Conservation (phyloP, 257 asterid genomes). For the Nicotiana noctiflora region DNA sequence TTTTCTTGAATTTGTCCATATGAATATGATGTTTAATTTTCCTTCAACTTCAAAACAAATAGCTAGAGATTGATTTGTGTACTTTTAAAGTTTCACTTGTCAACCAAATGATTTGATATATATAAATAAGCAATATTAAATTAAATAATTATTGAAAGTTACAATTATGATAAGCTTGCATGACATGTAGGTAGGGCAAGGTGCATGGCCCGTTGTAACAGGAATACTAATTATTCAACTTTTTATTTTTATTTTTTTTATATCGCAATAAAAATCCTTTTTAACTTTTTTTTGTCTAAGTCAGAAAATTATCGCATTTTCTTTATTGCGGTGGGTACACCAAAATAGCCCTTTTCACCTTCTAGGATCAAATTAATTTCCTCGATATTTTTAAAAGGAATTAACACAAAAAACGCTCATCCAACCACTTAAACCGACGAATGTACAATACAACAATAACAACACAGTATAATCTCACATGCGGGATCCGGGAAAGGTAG, state of each 20-base stretch:
- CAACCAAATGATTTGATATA: constrained; percentile 5
- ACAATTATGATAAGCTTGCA: background rate
- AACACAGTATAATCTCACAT: no score
- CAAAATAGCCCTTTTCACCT: background rate
- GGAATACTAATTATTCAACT: background rate
- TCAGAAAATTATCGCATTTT: background rate
- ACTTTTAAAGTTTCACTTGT: constrained; percentile 5
- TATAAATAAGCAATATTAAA: background rate
- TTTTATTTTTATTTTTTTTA: background rate
- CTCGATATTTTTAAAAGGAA: background rate
- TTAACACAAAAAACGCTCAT: no score
- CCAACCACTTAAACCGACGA: no score
- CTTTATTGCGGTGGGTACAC: background rate
- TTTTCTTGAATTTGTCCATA: constrained; percentile 49
- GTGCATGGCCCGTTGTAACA: background rate
- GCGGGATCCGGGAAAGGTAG: no score
- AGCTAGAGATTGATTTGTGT: constrained; percentile 6
- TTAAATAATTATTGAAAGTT: background rate
- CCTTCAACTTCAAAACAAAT: background rate
- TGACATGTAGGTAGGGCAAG: constrained; percentile 9
- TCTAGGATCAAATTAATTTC: constrained; percentile 22
- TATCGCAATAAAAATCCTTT: background rate
- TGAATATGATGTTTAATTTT: background rate
- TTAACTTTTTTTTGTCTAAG: background rate
- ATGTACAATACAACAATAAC: no score